Conservation (phyloP, 805 yeast species). For the Clavispora fructus region DNA sequence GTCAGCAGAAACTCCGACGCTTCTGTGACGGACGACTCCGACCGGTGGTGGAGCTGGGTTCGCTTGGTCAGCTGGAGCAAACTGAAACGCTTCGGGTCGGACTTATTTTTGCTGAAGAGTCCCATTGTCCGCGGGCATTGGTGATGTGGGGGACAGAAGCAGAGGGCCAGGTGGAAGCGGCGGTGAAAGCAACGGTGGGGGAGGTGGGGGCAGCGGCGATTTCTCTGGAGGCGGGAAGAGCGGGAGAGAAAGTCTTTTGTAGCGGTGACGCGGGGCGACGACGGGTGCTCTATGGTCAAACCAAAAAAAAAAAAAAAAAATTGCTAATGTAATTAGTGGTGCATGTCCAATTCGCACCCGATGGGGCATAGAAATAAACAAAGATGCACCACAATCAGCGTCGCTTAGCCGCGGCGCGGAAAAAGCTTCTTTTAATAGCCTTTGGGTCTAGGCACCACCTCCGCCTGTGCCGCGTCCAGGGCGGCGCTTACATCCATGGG, state of each 20-base stretch:
- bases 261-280: neutral
- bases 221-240: too few species aligned
- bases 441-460: neutral
- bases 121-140: conserved; percentile 13
- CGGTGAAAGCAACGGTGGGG: too few species aligned
- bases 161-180: neutral
- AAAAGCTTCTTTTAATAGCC: neutral
- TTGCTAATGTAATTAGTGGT: neutral
- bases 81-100: conserved; percentile 6
- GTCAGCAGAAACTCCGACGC: conserved; percentile 33
- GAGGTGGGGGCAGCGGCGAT: too few species aligned
- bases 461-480: too few species aligned
- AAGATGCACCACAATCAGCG: neutral
- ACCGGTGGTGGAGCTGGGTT: neutral
- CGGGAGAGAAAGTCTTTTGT: neutral
- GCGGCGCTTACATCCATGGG: too few species aligned
- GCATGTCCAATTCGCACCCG: neutral
- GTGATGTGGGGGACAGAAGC: neutral
- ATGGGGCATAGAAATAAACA: neutral
- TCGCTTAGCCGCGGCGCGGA: neutral
- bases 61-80: neutral
- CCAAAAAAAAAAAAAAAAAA: neutral
- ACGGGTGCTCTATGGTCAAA: neutral
- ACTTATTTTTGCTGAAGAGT: conserved; percentile 17
- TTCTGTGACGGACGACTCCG: conserved; percentile 13